Percentiles rank a stretch among this genome's conserved stretches.
These are phyloP conservation scores for Ophiostoma sp. DNA, from an alignment of 2,329 filamentous ascomycete genomes.

Conservation along the genomic window DNA sequence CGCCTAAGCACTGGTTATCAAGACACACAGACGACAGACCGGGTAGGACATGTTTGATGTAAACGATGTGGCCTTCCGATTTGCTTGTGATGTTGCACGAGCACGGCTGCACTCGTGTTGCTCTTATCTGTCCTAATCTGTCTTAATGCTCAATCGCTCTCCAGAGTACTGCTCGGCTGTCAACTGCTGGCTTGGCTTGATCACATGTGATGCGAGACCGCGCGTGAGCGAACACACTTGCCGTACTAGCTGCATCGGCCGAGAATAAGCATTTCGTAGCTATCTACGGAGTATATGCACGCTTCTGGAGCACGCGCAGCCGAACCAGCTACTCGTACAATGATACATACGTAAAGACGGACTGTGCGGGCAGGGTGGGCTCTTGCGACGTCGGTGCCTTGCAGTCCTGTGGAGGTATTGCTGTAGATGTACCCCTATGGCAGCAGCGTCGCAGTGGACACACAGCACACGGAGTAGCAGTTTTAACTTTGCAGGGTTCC, in stretches of 20 bases:
- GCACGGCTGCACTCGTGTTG: not conserved
- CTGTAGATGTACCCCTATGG: no score
- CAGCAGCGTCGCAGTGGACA: no score
- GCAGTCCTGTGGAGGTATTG: not conserved
- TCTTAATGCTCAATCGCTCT: no score
- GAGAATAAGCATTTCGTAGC: not conserved
- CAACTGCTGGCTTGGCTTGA: not conserved
- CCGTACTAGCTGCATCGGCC: not conserved
- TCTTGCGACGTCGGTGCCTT: not conserved
- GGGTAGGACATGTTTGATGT: not conserved
- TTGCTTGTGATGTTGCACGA: not conserved
- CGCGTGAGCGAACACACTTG: not conserved
- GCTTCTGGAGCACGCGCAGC: not conserved
- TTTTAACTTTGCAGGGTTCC: not conserved
- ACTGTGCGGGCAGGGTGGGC: not conserved
- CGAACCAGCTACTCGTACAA: no score
- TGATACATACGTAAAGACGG: not conserved
- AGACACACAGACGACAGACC: no score
- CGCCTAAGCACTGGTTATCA: no score
- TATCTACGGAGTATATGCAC: not conserved
- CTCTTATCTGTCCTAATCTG: no score
- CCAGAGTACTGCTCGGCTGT: not conserved
- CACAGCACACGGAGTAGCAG: not conserved
- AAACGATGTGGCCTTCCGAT: conserved; percentile 1
- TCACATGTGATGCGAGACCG: not conserved